Evolutionary conservation across 1,284 basidiomycete genomes (phyloP).

Genomic region (Naganishia liquefaciens): DNA sequence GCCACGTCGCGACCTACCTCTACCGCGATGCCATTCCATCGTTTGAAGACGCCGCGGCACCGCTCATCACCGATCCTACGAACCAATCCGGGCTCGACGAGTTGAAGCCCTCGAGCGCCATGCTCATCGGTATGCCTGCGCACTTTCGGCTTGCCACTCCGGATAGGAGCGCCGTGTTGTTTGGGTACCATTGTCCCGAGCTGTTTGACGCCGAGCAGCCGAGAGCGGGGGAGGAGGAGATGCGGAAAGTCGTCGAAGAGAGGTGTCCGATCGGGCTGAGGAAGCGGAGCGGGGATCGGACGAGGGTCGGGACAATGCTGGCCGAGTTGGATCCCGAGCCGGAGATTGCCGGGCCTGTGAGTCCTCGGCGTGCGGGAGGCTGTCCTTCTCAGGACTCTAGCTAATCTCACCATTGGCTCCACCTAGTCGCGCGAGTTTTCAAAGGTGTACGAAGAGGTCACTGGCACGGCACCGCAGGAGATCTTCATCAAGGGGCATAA

Average conservation of each 20-base stretch:
- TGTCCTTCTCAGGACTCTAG: neutral
- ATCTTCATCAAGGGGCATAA: slow-evolving; percentile 26
- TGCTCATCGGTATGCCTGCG: slow-evolving; percentile 26
- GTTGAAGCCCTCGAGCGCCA: neutral
- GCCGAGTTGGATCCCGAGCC: slow-evolving; percentile 30
- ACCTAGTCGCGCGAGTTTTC: slow-evolving; percentile 24
- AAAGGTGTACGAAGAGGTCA: slow-evolving; percentile 2
- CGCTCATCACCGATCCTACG: slow-evolving; percentile 11
- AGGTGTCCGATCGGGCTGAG: slow-evolving; percentile 29
- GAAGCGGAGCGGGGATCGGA: slow-evolving; percentile 10
- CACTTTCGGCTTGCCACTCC: slow-evolving; percentile 15
- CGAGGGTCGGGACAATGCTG: slow-evolving; percentile 25
- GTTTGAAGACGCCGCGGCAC: neutral
- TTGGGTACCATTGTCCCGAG: slow-evolving; percentile 28
- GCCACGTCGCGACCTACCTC: slow-evolving; percentile 29
- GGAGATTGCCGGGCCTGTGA: slow-evolving; percentile 27
- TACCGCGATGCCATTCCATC: slow-evolving; percentile 17
- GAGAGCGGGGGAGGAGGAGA: slow-evolving; percentile 4
- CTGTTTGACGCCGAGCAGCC: neutral
- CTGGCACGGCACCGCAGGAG: neutral
- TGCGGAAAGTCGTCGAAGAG: slow-evolving; percentile 7
- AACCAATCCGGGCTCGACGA: no score
- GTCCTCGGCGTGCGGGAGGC: neutral
- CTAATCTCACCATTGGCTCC: neutral
- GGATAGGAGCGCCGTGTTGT: slow-evolving; percentile 11